Base-by-base conservation (phyloP, 2,329 filamentous ascomycete species). In the Colletotrichum viniferum region DNA sequence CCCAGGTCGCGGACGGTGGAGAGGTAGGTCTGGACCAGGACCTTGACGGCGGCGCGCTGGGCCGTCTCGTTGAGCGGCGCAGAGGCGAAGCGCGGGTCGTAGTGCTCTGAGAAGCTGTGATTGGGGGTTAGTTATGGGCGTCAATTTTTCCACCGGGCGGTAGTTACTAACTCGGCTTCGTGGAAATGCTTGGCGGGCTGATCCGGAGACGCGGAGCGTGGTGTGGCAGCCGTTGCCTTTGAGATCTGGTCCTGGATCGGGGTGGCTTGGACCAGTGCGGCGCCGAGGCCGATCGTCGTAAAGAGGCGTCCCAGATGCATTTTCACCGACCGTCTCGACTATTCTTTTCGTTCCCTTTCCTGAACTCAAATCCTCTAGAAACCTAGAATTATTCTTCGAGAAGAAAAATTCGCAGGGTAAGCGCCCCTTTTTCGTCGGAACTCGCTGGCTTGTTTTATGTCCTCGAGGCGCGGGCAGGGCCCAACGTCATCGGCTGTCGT, bases 21-120 rank as follows among this genome's bases (percentile, higher is more conserved):
- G 63, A 96, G 87, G 82, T 96, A 96, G 32, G 94, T 92, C 79
- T 92, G 91, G 68, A 95, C 88, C 79, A 96, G 90, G 77, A 92
- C 88, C 66, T 88, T 89, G 73, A 96, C 87, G 2, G 90, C 92
- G 32, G 91, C 87, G 26, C 87, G 87, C 79, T 93, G 90, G 69
- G 92, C 89, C 36, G 89, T 87, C 78, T 94, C 85, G 5, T 82
- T 81, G 24, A 90, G 82, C n/a, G 82, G 78, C 26, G 82, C 78
- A 16, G 81, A 79, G 61, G 84, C 82, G 75, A 87, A 90, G 16
- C 85, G 83, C 5, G 68, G 66, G 67, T 86, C 85, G 76, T 86
- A 87, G 71, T 85, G 83, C 16, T 52, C 30, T n/a, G 79, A 65
- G 69, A 81, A 81, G n/a, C 80, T 81, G 34, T 36, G 16, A 8